A percentile compares a stretch with the other conserved stretches of the same genome.
Conservation (phyloP, 345 rosid genomes). For the Camelina laxa region DNA sequence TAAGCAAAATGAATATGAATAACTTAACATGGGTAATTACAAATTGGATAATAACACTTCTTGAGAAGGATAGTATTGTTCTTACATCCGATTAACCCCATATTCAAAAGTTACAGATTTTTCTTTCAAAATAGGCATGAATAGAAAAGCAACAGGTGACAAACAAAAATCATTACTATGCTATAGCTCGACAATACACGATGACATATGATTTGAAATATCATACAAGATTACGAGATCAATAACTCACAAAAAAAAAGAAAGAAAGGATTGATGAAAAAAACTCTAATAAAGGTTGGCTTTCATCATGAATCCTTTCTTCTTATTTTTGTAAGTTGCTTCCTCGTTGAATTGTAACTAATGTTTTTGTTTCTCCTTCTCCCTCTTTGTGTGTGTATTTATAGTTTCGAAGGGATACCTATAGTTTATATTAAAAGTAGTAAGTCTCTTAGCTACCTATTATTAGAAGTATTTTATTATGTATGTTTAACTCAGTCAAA, state of each 20-base stretch:
- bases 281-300: neutral
- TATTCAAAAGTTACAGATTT: neutral
- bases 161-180: too few relatives aligned
- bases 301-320: neutral
- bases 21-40: too few relatives aligned
- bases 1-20: neutral
- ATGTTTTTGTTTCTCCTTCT: too few relatives aligned
- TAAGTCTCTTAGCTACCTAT: neutral
- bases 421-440: too few relatives aligned
- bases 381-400: too few relatives aligned
- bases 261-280: neutral
- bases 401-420: too few relatives aligned
- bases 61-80: neutral
- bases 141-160: neutral
- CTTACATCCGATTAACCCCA: neutral
- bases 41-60: too few relatives aligned
- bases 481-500: neutral
- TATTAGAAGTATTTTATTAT: too few relatives aligned
- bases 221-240: neutral
- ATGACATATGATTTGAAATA: neutral
- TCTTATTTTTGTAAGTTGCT: neutral
- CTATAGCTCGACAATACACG: neutral
- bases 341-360: neutral
- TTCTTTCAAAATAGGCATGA: neutral
- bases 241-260: neutral